Percentiles rank a stretch among this genome's conserved stretches.
phyloP scores from a whole-genome alignment of 805 yeast species.

The Kazachstania psychrophila region DNA sequence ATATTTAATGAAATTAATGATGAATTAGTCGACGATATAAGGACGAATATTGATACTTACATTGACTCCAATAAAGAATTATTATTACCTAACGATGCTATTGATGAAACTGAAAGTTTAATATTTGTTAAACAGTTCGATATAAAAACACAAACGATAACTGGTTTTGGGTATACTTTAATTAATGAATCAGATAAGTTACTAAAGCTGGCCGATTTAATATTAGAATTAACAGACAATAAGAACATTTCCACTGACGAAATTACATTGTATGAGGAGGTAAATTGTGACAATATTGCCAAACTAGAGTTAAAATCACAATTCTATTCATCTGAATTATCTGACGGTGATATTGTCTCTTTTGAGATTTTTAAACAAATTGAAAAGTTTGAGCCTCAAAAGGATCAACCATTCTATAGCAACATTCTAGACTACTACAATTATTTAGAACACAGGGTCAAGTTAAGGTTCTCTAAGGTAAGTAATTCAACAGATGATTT shows the following conservation, averaged over 20 bases:
- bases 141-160: slow-evolving; percentile 39
- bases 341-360: slow-evolving; percentile 58
- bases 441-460: slow-evolving; percentile 52
- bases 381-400: background rate
- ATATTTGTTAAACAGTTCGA: slow-evolving; percentile 63
- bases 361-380: slow-evolving; percentile 15
- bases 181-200: slow-evolving; percentile 43
- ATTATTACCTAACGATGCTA: too few species aligned
- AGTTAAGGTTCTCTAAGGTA: slow-evolving; percentile 37
- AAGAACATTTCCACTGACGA: background rate
- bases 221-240: slow-evolving; percentile 19
- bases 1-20: slow-evolving; percentile 8
- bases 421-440: slow-evolving; percentile 40
- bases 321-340: slow-evolving; percentile 49
- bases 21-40: slow-evolving; percentile 17
- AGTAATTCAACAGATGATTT: slow-evolving; percentile 22
- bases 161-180: slow-evolving; percentile 55
- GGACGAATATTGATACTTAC: slow-evolving; percentile 9
- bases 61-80: slow-evolving; percentile 7
- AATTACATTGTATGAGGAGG: slow-evolving; percentile 46
- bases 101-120: slow-evolving; percentile 18
- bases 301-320: slow-evolving; percentile 29
- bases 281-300: slow-evolving; percentile 46
- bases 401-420: slow-evolving; percentile 28
- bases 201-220: slow-evolving; percentile 13